Evolutionary conservation across 2,329 filamentous ascomycete genomes (phyloP), one percentile per base, ranked within the genome.

Genomic region (Xylaria sp.): DNA sequence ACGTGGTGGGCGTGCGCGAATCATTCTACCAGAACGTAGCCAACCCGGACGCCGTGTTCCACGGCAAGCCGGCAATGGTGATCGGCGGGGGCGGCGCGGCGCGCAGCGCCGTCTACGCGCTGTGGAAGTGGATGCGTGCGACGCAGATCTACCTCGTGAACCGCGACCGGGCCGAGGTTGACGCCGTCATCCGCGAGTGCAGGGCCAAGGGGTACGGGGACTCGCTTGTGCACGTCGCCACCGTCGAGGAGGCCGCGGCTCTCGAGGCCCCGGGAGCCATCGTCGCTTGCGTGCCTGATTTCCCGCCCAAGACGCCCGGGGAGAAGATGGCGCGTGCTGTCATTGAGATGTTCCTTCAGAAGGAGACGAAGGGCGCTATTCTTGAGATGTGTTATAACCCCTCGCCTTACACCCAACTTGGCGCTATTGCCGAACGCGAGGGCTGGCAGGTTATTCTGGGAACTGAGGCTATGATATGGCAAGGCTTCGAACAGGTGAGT

Each of bases 321-420:
- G 92, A 96, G 82, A 82, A 84, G 32, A 81, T 83, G 50, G 88
- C 91, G 3, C 82, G 92, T 1, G 78, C 79, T 1, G 84, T 93
- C 0, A 79, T 86, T 0, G 84, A 88, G 74, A 78, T 82, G 2
- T 85, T 87, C 60, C 68, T 87, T 40, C 72, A 72, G 29, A 84
- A 83, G 78, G 76, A 82, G 35, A 80, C 86, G 69, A 91, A 91
- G 79, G 92, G 91, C 6, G 88, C 88, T 6, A 87, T 94, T 65
- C 78, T 94, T 68, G 92, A 94, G 79, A 94, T 95, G 92, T 94
- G 92, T 83, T 94, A 94, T 78, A 92, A 94, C 77, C 92, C 92
- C 0, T 83, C 84, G 2, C 90, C 91, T 0, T 90, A 87, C 78
- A 94, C 92, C 0, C 84, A 86, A 72, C 86, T 93, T 58, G 88